A percentile compares a stretch with the other conserved stretches of the same genome.
phyloP scores from a whole-genome alignment of 2,329 filamentous ascomycete species.

The Trichoderma citrinoviride region DNA sequence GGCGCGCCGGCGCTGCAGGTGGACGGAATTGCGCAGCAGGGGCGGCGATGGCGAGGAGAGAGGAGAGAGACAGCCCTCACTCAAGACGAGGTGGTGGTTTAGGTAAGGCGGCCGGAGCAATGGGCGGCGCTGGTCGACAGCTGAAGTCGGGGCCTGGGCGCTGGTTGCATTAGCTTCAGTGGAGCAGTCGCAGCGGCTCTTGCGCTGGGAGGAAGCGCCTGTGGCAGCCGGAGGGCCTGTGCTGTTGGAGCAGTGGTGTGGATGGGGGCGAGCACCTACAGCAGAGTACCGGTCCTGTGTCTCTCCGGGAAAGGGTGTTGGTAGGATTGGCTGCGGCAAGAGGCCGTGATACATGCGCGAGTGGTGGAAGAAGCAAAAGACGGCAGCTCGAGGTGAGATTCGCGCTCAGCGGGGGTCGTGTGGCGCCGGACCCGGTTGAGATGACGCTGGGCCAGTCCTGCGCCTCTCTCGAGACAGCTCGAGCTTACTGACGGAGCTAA shows the following conservation, averaged over 20 bases:
- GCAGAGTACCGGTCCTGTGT: too few relatives aligned
- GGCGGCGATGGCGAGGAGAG: background rate
- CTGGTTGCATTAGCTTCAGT: conserved; percentile 19
- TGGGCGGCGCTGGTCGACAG: conserved; percentile 16
- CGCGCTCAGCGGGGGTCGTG: background rate
- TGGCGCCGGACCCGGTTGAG: conserved; percentile 18
- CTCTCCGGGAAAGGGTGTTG: too few relatives aligned
- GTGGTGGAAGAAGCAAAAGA: too few relatives aligned
- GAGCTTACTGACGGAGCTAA: conserved; percentile 15
- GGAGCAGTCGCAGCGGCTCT: conserved; percentile 20
- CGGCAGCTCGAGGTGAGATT: conserved; percentile 13
- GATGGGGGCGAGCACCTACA: too few relatives aligned
- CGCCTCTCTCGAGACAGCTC: conserved; percentile 7
- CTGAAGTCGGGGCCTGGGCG: conserved; percentile 13
- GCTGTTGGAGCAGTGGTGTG: too few relatives aligned
- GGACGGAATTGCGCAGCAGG: conserved; percentile 2
- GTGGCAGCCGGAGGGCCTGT: too few relatives aligned
- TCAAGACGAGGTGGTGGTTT: conserved; percentile 5
- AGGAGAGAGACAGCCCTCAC: background rate
- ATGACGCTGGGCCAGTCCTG: conserved; percentile 7
- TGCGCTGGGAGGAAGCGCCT: background rate
- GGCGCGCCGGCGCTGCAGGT: conserved; percentile 17
- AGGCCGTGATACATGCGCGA: too few relatives aligned
- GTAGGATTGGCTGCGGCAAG: too few relatives aligned
- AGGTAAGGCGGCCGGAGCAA: conserved; percentile 20